Conservation (phyloP, 768 basidiomycete genomes). For the Boletus tylopilopsis region DNA sequence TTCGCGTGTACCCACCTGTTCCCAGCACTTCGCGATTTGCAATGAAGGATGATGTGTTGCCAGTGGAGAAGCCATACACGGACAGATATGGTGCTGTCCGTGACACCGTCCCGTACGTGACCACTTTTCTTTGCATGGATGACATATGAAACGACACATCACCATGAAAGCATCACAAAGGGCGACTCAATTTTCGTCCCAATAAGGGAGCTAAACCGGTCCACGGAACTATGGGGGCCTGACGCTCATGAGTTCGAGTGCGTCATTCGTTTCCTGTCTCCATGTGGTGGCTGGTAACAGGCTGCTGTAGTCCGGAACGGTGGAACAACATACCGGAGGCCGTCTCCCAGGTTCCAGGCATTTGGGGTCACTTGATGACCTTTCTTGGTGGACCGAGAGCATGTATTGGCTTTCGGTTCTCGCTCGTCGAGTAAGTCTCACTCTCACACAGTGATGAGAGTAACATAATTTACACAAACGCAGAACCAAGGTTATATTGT, state of each 20-base stretch:
- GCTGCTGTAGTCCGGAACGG: conserved; percentile 51
- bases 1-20: conserved; percentile 55
- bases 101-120: conserved; percentile 36
- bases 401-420: conserved; percentile 67
- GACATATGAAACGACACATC: background rate
- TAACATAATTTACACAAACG: background rate
- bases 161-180: conserved; percentile 34
- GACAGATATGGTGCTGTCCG: conserved; percentile 42
- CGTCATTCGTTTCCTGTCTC: conserved; percentile 1
- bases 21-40: conserved; percentile 41
- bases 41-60: conserved; percentile 50
- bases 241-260: conserved; percentile 63
- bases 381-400: conserved; percentile 64
- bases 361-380: conserved; percentile 56
- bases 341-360: conserved; percentile 47
- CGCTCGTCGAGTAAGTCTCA: conserved; percentile 52
- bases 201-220: conserved; percentile 50
- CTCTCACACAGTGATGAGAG: background rate
- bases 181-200: conserved; percentile 49
- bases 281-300: background rate
- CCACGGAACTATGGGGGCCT: conserved; percentile 55
- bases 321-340: conserved; percentile 50
- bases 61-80: conserved; percentile 42
- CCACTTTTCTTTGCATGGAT: background rate
- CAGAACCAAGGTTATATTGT: conserved; percentile 44